These are phyloP conservation scores for Wickerhamiella infanticola DNA, from an alignment of 1,139 yeast species.

Conservation along the genomic window DNA sequence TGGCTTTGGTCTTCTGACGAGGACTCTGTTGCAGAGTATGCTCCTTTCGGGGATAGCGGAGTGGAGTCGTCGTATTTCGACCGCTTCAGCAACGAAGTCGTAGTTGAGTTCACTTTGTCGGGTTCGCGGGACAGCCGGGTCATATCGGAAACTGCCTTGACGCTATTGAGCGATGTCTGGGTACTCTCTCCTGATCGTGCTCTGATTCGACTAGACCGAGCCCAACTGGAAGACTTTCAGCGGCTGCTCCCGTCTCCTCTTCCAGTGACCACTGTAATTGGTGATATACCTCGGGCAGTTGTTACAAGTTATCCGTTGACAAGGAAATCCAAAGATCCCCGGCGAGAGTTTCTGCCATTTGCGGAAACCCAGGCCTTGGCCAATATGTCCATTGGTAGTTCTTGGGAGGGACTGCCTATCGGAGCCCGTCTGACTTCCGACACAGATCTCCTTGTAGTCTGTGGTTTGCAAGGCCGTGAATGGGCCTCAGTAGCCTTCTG, in stretches of 20 bases:
- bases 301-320: conserved; percentile 17
- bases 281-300: conserved; percentile 22
- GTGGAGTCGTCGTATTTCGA: conserved; percentile 8
- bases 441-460: conserved; percentile 45
- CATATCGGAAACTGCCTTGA: conserved; percentile 19
- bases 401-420: conserved; percentile 57
- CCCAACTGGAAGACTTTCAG: conserved; percentile 18
- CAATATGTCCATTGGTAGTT: conserved; percentile 49
- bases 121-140: conserved; percentile 16
- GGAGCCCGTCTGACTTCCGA: conserved; percentile 22
- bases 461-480: conserved; percentile 83
- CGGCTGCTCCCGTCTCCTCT: conserved; percentile 20
- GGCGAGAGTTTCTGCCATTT: conserved; percentile 29
- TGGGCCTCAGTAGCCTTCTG: conserved; percentile 71
- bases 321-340: conserved; percentile 34
- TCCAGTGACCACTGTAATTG: conserved; percentile 18
- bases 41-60: background rate
- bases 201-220: conserved; percentile 19
- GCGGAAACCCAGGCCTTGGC: background rate
- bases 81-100: conserved; percentile 37
- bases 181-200: conserved; percentile 15
- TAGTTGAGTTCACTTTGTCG: conserved; percentile 32
- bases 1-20: background rate
- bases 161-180: conserved; percentile 27
- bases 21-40: background rate